A percentile compares a stretch with the other conserved stretches of the same genome.
phyloP scores from a whole-genome alignment of 768 basidiomycete species.

The Inosperma sp. region DNA sequence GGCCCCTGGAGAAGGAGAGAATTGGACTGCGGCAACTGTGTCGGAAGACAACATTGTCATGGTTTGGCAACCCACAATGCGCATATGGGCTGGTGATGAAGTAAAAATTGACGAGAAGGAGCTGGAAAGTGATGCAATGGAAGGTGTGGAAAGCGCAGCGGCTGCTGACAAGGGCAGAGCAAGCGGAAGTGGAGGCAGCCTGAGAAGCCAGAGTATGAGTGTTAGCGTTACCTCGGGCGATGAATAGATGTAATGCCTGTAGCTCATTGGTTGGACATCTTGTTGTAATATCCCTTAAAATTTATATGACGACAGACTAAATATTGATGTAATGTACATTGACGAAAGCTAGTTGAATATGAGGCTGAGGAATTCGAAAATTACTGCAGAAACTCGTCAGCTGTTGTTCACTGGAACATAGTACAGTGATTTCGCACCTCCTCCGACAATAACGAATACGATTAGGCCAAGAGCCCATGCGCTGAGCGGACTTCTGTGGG shows the following conservation, averaged over 20 bases:
- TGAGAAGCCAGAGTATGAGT: slow-evolving; percentile 58
- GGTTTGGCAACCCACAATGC: slow-evolving; percentile 96
- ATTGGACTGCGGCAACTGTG: slow-evolving; percentile 82
- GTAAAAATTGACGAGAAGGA: slow-evolving; percentile 82
- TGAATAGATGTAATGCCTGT: slow-evolving; percentile 31
- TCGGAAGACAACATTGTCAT: slow-evolving; percentile 97
- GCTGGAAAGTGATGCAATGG: slow-evolving; percentile 76
- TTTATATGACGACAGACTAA: too few species aligned
- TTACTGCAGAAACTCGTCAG: slow-evolving; percentile 39
- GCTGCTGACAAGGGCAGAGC: slow-evolving; percentile 32
- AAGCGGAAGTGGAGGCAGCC: slow-evolving; percentile 35
- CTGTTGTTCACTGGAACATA: background rate
- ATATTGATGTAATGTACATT: too few species aligned
- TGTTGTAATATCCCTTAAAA: too few species aligned
- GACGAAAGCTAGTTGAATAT: slow-evolving; percentile 39
- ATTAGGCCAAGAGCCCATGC: slow-evolving; percentile 71
- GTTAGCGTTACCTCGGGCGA: slow-evolving; percentile 52
- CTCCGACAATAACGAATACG: slow-evolving; percentile 74
- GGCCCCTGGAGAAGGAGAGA: slow-evolving; percentile 79
- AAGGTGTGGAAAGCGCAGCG: slow-evolving; percentile 61
- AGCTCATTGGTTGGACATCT: background rate
- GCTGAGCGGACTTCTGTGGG: slow-evolving; percentile 71
- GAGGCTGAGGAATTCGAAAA: slow-evolving; percentile 67
- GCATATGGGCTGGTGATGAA: slow-evolving; percentile 88
- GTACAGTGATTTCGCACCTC: slow-evolving; percentile 48